These are phyloP conservation scores for Elsinoe arachidis DNA, from an alignment of 2,329 filamentous ascomycete species.

Conservation along the genomic window DNA sequence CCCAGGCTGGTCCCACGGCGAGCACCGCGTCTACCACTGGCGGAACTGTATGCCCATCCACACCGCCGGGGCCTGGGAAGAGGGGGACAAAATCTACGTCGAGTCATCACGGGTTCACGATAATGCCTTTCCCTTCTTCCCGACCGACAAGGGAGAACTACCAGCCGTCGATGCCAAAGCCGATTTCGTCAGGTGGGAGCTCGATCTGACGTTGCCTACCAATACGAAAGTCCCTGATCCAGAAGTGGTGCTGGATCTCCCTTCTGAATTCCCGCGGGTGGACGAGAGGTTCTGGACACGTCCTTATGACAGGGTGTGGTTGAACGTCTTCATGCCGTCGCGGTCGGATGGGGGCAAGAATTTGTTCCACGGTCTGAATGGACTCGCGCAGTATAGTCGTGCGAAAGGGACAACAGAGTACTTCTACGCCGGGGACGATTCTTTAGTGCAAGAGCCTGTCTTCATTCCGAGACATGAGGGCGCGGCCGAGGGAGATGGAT, in stretches of 20 bases:
- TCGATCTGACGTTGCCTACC: slow-evolving; percentile 29
- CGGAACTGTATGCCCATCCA: slow-evolving; percentile 21
- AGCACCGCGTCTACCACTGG: slow-evolving; percentile 15
- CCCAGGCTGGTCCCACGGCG: slow-evolving; percentile 12
- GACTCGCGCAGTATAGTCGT: slow-evolving; percentile 1
- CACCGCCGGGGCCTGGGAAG: slow-evolving; percentile 36
- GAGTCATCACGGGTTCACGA: slow-evolving; percentile 33
- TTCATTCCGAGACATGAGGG: slow-evolving; percentile 40
- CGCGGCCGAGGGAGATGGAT: slow-evolving; percentile 43
- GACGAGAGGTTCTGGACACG: slow-evolving; percentile 37
- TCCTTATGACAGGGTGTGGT: slow-evolving; percentile 33
- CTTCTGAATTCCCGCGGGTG: slow-evolving; percentile 38
- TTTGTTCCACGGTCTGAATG: slow-evolving; percentile 7
- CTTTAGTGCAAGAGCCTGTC: slow-evolving; percentile 46
- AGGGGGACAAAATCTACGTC: slow-evolving; percentile 29
- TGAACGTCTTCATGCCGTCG: slow-evolving; percentile 31
- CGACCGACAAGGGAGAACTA: slow-evolving; percentile 25
- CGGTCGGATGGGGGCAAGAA: slow-evolving; percentile 24
- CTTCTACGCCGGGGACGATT: slow-evolving; percentile 30
- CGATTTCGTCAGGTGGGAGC: slow-evolving; percentile 36
- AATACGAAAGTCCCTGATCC: slow-evolving; percentile 24
- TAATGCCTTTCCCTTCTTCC: slow-evolving; percentile 39
- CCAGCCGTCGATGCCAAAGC: slow-evolving; percentile 30
- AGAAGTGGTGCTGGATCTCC: slow-evolving; percentile 28
- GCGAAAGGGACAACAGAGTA: slow-evolving; percentile 25